Base-by-base conservation (phyloP, 2,329 filamentous ascomycete genomes). In the Myriosclerotinia scirpicola region DNA sequence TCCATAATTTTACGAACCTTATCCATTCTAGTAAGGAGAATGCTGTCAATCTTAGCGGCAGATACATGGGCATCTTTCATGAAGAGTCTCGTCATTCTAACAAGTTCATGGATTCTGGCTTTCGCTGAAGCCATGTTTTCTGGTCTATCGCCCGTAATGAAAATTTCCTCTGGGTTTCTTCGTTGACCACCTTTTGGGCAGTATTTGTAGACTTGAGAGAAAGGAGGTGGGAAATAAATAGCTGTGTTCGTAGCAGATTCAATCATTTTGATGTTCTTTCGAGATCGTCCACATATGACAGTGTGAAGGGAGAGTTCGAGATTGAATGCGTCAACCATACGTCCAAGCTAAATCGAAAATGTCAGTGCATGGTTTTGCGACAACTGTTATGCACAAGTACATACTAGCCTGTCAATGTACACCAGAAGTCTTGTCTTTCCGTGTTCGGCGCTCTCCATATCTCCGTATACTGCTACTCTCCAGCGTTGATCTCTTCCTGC, bases 1-100 rank as follows among this genome's bases (percentile, higher is more conserved):
- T 99, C 95, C 79, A 97, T 94, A 71, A 99, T 97, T 82, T 97
- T 97, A 75, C 93, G 92, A 67, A 99, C 92, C 79, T 98, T 98
- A 79, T 98, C 94, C 74, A 98, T 83, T 36, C 95, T 90, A 73
- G 91, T 91, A 46, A 98, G 87, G 67, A 99, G 79, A 73, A 99
- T 94, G 77, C 90, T 96, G 78, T 99, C 95, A 70, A 98, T 92
- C 81, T 99, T 99, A 77, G 91, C 90, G 42, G 92, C 86, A 58
- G 93, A 91, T 68, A 99, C 90, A 71, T 90, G 87, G 54, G 96
- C 92, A 76, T 97, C 93, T 80, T 99, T 99, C 75, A 96, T 89
- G 73, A 89, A 93, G 48, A 93, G 86, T 75, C 95, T 92, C 54
- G 92, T 91, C 38, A 88, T 87, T 74, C 87, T 84, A 42, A 96